Conservation (phyloP, 164 flowering plant species). For the Santalum album region DNA sequence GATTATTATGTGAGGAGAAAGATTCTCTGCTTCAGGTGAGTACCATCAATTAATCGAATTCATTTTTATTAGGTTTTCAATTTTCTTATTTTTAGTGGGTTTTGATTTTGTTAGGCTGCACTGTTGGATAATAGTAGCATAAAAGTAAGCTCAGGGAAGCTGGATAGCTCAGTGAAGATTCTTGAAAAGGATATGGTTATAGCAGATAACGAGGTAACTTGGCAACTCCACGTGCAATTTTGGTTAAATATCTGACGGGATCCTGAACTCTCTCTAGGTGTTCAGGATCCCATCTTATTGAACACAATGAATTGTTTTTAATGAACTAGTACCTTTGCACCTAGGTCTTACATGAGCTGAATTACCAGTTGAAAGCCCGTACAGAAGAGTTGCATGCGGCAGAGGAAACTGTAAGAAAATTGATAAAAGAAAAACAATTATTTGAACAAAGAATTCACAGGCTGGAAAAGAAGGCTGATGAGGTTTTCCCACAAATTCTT, state of each 20-base stretch:
- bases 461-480: conserved; percentile 57
- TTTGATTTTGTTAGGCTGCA: conserved; percentile 37
- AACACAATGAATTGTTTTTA: background rate
- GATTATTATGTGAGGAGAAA: conserved; percentile 50
- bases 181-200: conserved; percentile 33
- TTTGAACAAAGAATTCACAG: conserved; percentile 54
- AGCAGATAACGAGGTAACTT: conserved; percentile 47
- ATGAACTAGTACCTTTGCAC: too few relatives aligned
- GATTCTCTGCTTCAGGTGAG: conserved; percentile 69
- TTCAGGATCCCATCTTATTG: too few relatives aligned
- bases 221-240: too few relatives aligned
- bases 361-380: conserved; percentile 56
- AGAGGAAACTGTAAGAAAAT: conserved; percentile 45
- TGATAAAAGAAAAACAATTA: conserved; percentile 50
- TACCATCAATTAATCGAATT: background rate
- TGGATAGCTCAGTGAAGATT: conserved; percentile 31
- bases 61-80: background rate
- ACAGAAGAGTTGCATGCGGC: conserved; percentile 48
- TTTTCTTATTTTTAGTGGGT: background rate
- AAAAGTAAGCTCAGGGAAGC: conserved; percentile 46
- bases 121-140: conserved; percentile 46
- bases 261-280: too few relatives aligned
- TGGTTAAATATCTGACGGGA: too few relatives aligned
- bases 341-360: conserved; percentile 43
- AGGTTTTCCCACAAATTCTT: conserved; percentile 28